phyloP scores from a whole-genome alignment of 352 stramenopile genomes.

The Globisporangium carolinianum region DNA sequence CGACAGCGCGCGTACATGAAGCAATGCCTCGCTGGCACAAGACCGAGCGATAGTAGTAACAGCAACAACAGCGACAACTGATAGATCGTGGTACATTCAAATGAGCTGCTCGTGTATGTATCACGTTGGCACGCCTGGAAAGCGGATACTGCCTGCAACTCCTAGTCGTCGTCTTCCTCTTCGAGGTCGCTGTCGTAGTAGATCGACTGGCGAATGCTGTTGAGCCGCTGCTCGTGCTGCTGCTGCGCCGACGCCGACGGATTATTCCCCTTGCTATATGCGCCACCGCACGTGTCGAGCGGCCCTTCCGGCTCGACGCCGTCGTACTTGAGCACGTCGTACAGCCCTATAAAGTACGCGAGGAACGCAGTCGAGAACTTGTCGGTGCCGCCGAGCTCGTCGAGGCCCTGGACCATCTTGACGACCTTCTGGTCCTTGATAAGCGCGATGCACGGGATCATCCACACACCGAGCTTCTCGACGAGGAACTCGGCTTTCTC shows the following conservation, averaged over 20 bases:
- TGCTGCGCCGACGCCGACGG: conserved; percentile 18
- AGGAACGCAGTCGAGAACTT: conserved; percentile 92
- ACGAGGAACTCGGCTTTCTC: conserved; percentile 96
- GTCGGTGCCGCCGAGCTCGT: conserved; percentile 91
- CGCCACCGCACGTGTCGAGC: conserved; percentile 56
- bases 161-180: conserved; percentile 58
- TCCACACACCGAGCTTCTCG: conserved; percentile 92
- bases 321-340: conserved; percentile 96
- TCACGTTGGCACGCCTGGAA: not conserved
- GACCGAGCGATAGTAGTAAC: not conserved
- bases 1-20: conserved; percentile 68
- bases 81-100: not conserved
- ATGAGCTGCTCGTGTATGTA: too few species aligned
- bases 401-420: conserved; percentile 94
- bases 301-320: conserved; percentile 73
- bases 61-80: not conserved
- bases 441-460: conserved; percentile 95
- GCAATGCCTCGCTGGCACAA: conserved; percentile 14
- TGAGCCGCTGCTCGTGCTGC: conserved; percentile 41
- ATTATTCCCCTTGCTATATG: conserved; percentile 34
- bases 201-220: conserved; percentile 76
- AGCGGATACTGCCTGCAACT: not conserved
- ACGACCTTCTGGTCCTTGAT: conserved; percentile 94
- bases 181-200: conserved; percentile 84
- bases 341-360: conserved; percentile 86